phyloP scores from a whole-genome alignment of 306 rosid genomes.

The Cercis canadensis region DNA sequence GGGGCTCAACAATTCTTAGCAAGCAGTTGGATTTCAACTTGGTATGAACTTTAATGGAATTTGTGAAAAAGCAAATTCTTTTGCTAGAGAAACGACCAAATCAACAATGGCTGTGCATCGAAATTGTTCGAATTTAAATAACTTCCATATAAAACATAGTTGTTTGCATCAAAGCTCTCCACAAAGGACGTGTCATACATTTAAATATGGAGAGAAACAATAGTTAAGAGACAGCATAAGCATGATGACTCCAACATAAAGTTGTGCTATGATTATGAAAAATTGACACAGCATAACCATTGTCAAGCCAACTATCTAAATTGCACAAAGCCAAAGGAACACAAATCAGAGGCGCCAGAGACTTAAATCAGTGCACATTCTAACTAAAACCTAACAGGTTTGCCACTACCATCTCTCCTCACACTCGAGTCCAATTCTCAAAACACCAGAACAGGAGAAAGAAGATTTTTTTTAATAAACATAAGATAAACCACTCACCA shows the following conservation, averaged over 20 bases:
- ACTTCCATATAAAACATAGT: background rate
- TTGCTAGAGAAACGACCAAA: conserved; percentile 14
- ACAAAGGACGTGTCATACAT: background rate
- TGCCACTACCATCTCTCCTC: conserved; percentile 8
- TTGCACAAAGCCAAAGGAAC: conserved; percentile 27
- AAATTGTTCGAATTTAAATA: conserved; percentile 20
- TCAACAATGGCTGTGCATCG: background rate
- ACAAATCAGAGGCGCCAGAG: conserved; percentile 34
- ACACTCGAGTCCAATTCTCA: conserved; percentile 4
- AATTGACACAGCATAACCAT: conserved; percentile 31
- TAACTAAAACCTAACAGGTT: conserved; percentile 25
- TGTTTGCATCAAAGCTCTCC: conserved; percentile 9
- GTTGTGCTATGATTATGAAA: conserved; percentile 7
- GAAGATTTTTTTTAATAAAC: background rate
- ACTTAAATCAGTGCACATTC: conserved; percentile 13
- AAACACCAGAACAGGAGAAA: background rate
- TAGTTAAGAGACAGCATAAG: background rate
- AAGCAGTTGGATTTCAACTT: no score
- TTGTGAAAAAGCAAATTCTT: no score
- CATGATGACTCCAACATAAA: conserved; percentile 22
- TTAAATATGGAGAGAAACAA: conserved; percentile 6
- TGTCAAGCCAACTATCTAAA: conserved; percentile 25
- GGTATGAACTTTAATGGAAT: no score
- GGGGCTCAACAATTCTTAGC: no score
- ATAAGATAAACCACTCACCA: conserved; percentile 63